Evolutionary conservation across 1,139 yeast species (phyloP), one percentile per base, ranked within the genome.

Genomic region (Arxiozyma telluris): DNA sequence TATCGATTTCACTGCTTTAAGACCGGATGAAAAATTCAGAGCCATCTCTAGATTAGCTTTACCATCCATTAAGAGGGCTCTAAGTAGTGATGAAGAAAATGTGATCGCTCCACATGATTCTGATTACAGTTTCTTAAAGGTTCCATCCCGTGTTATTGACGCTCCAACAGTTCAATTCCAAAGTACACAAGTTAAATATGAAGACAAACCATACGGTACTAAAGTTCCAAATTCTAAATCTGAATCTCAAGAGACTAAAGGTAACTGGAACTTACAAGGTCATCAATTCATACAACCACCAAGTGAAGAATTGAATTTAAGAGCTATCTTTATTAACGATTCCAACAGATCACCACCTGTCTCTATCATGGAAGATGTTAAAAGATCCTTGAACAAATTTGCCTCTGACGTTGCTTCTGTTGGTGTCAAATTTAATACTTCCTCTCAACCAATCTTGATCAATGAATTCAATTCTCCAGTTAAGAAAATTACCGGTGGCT

Each of bases 91-190:
- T 12, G 57, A 55, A 41, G 42, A 50, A 21, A 48, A 44, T 21
- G 54, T 46, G 21, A 23, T 41, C 20, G 57, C 57, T 46, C 54
- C 55, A 23, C 55, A 53, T 39, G 53, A 51, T 44, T 44, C 58
- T 21, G 47, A 41, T 20, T 56, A 51, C 41, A 44, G 50, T 30
- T 59, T 60, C 54, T 50, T 60, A 47, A 59, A 47, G 27, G 62
- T 60, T 39, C 62, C 63, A 51, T 58, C 61, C 34, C 58, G 62
- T 49, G 57, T 60, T 49, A 57, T 60, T 47, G 62, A 60, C 42
- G 58, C 63, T 22, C 63, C 63, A 41, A 54, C 56, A 22, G 58
- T 60, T 50, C 57, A 57, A 49, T 59, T 53, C 50, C 55, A 56
- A 38, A 42, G 45, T 6, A 41, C 59, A 18, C 48, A 45, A 7